phyloP scores from a whole-genome alignment of 1,284 basidiomycete genomes.

The Bjerkandera adusta region DNA sequence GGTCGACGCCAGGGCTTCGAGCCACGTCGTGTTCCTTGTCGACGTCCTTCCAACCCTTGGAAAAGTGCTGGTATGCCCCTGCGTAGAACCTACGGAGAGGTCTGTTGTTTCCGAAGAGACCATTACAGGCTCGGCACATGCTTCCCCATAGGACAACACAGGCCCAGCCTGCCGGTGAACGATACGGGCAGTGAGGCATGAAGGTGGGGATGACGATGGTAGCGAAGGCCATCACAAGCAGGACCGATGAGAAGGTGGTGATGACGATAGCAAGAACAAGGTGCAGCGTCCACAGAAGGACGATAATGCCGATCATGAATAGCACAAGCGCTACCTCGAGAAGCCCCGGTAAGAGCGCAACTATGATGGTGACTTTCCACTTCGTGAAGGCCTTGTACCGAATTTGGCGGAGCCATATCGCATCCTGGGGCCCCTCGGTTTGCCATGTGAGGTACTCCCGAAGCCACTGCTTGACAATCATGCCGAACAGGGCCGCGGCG shows the following conservation, averaged over 20 bases:
- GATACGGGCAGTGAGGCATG: slow-evolving; percentile 16
- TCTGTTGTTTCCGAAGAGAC: no score
- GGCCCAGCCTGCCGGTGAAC: slow-evolving; percentile 18
- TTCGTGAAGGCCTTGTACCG: slow-evolving; percentile 18
- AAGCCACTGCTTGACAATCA: slow-evolving; percentile 15
- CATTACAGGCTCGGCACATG: neutral
- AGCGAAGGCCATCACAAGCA: slow-evolving; percentile 8
- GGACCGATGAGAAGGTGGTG: slow-evolving; percentile 7
- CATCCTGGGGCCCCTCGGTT: neutral
- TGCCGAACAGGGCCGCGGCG: slow-evolving; percentile 9
- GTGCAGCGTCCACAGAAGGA: slow-evolving; percentile 18
- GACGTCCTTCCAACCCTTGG: slow-evolving; percentile 10
- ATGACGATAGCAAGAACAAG: slow-evolving; percentile 14
- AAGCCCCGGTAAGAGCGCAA: slow-evolving; percentile 19
- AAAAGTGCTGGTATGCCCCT: no score
- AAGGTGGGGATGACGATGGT: slow-evolving; percentile 16
- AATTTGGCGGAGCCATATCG: slow-evolving; percentile 18
- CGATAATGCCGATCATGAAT: slow-evolving; percentile 12
- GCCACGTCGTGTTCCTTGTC: slow-evolving; percentile 2
- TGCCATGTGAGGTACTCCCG: slow-evolving; percentile 8
- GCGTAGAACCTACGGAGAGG: no score
- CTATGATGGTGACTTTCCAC: slow-evolving; percentile 20
- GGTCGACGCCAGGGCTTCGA: neutral
- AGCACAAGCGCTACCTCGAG: slow-evolving; percentile 21
- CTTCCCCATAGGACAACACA: neutral